Base-by-base conservation (phyloP, 306 rosid species). In the Trifolium subterraneum region DNA sequence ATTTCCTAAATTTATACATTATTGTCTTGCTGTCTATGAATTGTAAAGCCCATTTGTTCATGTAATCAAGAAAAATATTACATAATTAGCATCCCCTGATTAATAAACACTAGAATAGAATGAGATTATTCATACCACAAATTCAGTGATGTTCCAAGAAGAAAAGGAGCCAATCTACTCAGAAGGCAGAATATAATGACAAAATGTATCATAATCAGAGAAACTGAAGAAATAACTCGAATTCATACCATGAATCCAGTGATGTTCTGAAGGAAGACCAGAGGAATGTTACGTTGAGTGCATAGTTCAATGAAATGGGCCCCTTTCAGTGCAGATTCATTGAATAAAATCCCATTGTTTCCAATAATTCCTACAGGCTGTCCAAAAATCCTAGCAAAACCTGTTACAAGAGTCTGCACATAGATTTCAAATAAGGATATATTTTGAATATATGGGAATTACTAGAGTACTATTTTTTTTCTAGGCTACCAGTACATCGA, bases 341-440 rank as follows among this genome's bases (percentile, higher is more conserved):
- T 94, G 76, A 94, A 94, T 35, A 94, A 71, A 75, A 94, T 90
- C 61, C 97, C 98, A 33, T 90, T 90, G 85, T 94, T 94, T 84
- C 98, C 98, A 77, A 94, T 77, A 77, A 94, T 90, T 79, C 98
- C 97, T 80, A 94, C 98, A 31, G 97, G 92, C 76, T 94, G 98
- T 75, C 98, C 97, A 7, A 80, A 86, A 71, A 94, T 91, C 75
- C 87, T 88, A 63, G 93, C 97, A 86, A 94, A 91, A 41, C 96
- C 98, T 62, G 98, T 94, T 72, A 94, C 90, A 74, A 94, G 93
- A 71, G 98, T 94, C 98, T 94, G 96, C 90, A 60, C 9, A 85
- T 8, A 60, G 71, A 80, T 56, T 42, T 68, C 2, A 33, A 72
- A 31, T 75, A 47, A 69, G 63, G 29, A 76, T 31, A 25, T 56